These are phyloP conservation scores for Aspergillus carbonarius DNA, from an alignment of 2,329 filamentous ascomycete genomes.

Conservation along the genomic window DNA sequence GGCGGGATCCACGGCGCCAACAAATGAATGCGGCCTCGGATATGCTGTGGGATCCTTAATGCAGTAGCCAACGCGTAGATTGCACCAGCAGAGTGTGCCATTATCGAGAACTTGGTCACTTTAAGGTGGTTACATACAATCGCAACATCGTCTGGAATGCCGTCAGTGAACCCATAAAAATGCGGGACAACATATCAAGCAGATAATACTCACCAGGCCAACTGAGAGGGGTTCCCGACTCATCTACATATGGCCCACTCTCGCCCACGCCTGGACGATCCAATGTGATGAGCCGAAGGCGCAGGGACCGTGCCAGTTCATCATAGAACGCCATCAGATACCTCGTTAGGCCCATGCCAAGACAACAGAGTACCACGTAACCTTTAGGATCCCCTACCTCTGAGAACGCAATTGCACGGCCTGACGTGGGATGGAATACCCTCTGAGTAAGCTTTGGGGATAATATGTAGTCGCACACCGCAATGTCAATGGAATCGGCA, in stretches of 20 bases:
- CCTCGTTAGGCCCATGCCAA: conserved; percentile 94
- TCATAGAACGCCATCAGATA: conserved; percentile 98
- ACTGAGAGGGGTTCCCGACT: conserved; percentile 79
- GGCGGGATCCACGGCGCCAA: conserved; percentile 91
- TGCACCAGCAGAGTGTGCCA: conserved; percentile 95
- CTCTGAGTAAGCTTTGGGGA: conserved; percentile 84
- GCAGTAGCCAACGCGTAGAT: conserved; percentile 96
- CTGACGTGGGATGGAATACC: conserved; percentile 80
- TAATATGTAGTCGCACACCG: conserved; percentile 79
- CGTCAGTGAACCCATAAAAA: conserved; percentile 9
- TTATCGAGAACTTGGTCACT: conserved; percentile 92
- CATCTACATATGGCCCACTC: conserved; percentile 80
- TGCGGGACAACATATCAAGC: not conserved
- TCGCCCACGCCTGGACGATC: conserved; percentile 93
- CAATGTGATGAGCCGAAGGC: conserved; percentile 85
- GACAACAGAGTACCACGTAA: conserved; percentile 90
- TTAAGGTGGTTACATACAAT: conserved; percentile 89
- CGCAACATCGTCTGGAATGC: conserved; percentile 69
- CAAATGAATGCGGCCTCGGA: conserved; percentile 89
- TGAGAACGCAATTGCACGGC: conserved; percentile 88
- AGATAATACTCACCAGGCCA: conserved; percentile 73
- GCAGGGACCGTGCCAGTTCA: conserved; percentile 84
- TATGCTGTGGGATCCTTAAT: conserved; percentile 91
- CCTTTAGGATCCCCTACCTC: conserved; percentile 93
- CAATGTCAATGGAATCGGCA: conserved; percentile 82